Percentiles rank a stretch among this genome's conserved stretches.
Evolutionary conservation across 257 asterid genomes (phyloP).

Genomic region (Euphrasia confusa): DNA sequence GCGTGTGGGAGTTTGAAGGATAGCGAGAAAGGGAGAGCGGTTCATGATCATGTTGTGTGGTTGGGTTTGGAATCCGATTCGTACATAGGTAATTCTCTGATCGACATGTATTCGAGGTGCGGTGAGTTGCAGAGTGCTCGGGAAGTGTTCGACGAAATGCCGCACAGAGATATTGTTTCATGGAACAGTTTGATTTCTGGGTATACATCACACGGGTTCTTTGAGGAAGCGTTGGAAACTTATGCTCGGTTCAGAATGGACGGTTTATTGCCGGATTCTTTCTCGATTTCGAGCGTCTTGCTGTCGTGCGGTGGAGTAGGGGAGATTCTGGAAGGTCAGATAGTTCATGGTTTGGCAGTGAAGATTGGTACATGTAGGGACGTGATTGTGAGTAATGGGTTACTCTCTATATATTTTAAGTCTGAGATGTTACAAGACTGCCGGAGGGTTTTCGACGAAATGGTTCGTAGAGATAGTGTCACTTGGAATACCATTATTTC

Average conservation of each 20-base stretch:
- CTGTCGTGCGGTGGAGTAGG: constrained; percentile 57
- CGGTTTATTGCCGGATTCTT: constrained; percentile 48
- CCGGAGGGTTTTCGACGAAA: constrained; percentile 45
- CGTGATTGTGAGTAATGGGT: constrained; percentile 47
- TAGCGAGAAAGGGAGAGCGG: constrained; percentile 39
- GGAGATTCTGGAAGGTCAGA: constrained; percentile 53
- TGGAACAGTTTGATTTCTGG: constrained; percentile 87
- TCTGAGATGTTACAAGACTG: constrained; percentile 42
- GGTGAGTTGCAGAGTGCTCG: constrained; percentile 40
- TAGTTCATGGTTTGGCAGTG: constrained; percentile 57
- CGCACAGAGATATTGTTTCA: constrained; percentile 56
- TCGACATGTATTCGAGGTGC: constrained; percentile 67
- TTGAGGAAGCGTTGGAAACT: constrained; percentile 50
- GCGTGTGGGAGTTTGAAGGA: constrained; percentile 60
- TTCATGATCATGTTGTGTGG: constrained; percentile 44
- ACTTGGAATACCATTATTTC: constrained; percentile 76
- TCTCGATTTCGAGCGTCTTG: constrained; percentile 48
- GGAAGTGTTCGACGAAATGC: constrained; percentile 66
- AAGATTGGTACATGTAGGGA: constrained; percentile 51
- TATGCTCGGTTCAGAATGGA: constrained; percentile 37
- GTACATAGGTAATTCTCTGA: constrained; percentile 60
- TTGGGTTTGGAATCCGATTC: constrained; percentile 60
- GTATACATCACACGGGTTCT: constrained; percentile 60
- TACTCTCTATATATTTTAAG: constrained; percentile 71
- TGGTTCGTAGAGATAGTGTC: constrained; percentile 56